phyloP scores from a whole-genome alignment of 2,329 filamentous ascomycete genomes.

The Trichoderma sp. region DNA sequence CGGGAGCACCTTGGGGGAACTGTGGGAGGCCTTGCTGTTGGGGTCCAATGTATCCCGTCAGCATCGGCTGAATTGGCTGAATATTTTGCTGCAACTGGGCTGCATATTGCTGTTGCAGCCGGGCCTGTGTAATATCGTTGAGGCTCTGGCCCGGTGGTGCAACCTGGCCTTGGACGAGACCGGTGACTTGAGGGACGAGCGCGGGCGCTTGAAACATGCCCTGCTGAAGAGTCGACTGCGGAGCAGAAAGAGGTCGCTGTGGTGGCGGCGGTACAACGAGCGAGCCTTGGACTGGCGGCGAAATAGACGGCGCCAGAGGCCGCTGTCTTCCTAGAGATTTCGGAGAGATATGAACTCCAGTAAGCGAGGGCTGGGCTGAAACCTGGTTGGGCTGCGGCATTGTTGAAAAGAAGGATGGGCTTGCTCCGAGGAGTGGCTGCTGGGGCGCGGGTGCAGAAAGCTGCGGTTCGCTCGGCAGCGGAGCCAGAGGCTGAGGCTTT shows the following conservation, averaged over 20 bases:
- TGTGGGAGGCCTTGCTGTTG: conserved; percentile 40
- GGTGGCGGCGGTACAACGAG: conserved; percentile 74
- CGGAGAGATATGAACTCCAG: conserved; percentile 25
- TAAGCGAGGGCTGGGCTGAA: background rate
- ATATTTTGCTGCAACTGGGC: conserved; percentile 46
- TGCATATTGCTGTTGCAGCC: conserved; percentile 61
- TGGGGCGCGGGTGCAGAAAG: conserved; percentile 24
- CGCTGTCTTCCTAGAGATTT: conserved; percentile 55
- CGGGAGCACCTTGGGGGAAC: conserved; percentile 36
- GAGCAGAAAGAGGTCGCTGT: conserved; percentile 79
- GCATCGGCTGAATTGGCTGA: conserved; percentile 40
- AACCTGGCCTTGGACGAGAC: conserved; percentile 59
- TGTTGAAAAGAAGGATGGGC: conserved; percentile 56
- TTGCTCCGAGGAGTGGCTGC: conserved; percentile 52
- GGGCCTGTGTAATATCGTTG: conserved; percentile 66
- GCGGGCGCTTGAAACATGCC: conserved; percentile 72
- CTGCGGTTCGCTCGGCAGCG: background rate
- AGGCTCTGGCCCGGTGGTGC: conserved; percentile 75
- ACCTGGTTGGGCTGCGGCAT: conserved; percentile 26
- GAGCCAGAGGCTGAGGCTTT: conserved; percentile 23
- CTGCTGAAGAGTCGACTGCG: conserved; percentile 69
- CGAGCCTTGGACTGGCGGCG: conserved; percentile 54
- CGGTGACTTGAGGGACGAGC: conserved; percentile 82
- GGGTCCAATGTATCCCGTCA: conserved; percentile 37
- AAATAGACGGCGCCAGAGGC: conserved; percentile 61